Percentiles rank a stretch among this genome's conserved stretches.
Conservation (phyloP, 768 basidiomycete species). For the Kwoniella mangroviensis region DNA sequence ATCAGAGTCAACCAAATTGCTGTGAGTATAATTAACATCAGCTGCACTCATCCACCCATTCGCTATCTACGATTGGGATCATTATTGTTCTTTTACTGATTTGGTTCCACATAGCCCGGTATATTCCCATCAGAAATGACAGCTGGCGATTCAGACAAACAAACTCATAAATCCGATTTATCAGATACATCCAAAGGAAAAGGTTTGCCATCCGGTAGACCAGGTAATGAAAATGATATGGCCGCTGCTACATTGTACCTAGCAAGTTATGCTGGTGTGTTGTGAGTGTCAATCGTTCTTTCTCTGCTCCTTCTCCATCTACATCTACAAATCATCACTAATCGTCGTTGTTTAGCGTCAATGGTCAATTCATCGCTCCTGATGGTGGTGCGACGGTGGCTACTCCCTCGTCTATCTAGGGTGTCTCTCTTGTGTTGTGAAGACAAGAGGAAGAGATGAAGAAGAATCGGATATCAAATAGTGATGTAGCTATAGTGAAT, state of each 20-base stretch:
- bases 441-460: neutral
- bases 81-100: neutral
- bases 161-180: constrained; percentile 42
- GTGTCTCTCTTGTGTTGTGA: neutral
- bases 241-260: constrained; percentile 44
- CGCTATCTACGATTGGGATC: neutral
- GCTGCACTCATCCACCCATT: too few relatives aligned
- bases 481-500: constrained; percentile 1
- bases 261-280: constrained; percentile 40
- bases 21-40: constrained; percentile 17
- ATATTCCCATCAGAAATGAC: constrained; percentile 50
- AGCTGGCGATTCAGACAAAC: constrained; percentile 32
- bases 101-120: constrained; percentile 38
- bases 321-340: too few relatives aligned
- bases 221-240: constrained; percentile 49
- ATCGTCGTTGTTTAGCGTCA: constrained; percentile 24
- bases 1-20: constrained; percentile 51
- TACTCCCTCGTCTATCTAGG: constrained; percentile 27
- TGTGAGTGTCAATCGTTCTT: constrained; percentile 27
- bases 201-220: constrained; percentile 42
- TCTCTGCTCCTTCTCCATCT: neutral
- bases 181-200: constrained; percentile 39
- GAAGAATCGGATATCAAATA: neutral
- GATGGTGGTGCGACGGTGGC: constrained; percentile 48
- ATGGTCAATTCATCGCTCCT: constrained; percentile 44